Evolutionary conservation across 208 protist genomes (phyloP), one percentile per base, ranked within the genome.

Genomic region (Endotrypanum monterogeii): DNA sequence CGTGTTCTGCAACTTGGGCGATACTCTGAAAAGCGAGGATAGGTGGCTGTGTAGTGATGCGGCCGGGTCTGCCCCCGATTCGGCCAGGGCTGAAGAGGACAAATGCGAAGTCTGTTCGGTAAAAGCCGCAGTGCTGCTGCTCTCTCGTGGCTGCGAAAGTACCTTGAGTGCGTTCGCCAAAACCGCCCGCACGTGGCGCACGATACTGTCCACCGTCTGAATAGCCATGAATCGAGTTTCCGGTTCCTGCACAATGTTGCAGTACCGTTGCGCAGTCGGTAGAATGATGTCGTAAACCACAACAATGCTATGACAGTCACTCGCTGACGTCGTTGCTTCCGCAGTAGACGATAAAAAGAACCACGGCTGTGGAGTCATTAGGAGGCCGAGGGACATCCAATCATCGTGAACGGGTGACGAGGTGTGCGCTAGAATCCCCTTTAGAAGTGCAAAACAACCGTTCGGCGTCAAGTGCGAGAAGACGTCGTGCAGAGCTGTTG

Each of bases 171-270:
- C 75, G 30, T 61, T 71, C 2, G 56, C 61, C 54, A 96, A 32
- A 18, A 92, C 82, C 28, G 88, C 71, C 41, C 46, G 69, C 25
- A 95, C 82, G 81, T 97, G 85, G n/a, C 89, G 88, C 56, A 97
- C 87, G 9, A 94, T 83, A 75, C 81, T 84, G 77, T 97, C 91
- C 44, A 96, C 82, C 4, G 91, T 95, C 78, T 97, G 93, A 63
- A 94, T 95, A 3, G 93, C 93, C 90, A 96, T 95, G 73, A 97
- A 97, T 46, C 93, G 88, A 32, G 89, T 93, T 65, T 97, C 91
- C 1, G 89, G 90, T 66, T 89, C 80, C 30, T 94, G 83, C 54
- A 95, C 74, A 28, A 82, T 57, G 52, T 80, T 72, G 82, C 78
- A 89, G 72, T 84, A 93, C 23, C 71, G 30, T 55, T 87, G 67